A percentile compares a stretch with the other conserved stretches of the same genome.
Evolutionary conservation across 2,329 filamentous ascomycete species (phyloP).

Genomic region (Botrytis medusae): DNA sequence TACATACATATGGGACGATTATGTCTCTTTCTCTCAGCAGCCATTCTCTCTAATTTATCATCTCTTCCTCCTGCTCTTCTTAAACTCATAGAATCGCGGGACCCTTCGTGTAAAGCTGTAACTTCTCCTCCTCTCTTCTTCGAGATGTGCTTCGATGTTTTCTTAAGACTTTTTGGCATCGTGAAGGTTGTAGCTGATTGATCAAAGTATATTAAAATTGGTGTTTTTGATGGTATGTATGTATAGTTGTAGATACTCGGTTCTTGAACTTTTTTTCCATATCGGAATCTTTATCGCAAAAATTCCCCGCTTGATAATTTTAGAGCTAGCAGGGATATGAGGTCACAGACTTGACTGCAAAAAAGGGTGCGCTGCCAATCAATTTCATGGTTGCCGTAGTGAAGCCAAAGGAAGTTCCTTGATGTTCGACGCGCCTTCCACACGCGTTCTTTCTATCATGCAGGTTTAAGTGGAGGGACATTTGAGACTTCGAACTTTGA

Average conservation of each 20-base stretch:
- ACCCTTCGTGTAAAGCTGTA: conserved; percentile 80
- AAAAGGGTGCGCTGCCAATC: conserved; percentile 3
- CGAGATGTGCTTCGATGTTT: conserved; percentile 83
- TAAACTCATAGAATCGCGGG: conserved; percentile 78
- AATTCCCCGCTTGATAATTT: conserved; percentile 23
- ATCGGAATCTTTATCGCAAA: conserved; percentile 33
- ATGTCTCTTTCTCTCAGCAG: conserved; percentile 66
- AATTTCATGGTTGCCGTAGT: conserved; percentile 25
- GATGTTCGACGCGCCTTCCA: conserved; percentile 22
- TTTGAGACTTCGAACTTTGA: neutral
- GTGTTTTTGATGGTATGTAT: neutral
- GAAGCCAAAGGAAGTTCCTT: conserved; percentile 12
- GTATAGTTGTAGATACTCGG: neutral
- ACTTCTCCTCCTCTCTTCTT: conserved; percentile 80
- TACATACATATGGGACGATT: conserved; percentile 69
- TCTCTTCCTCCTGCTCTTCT: conserved; percentile 79
- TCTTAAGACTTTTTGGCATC: conserved; percentile 77
- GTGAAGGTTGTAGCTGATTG: neutral
- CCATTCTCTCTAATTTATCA: conserved; percentile 74
- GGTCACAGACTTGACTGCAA: neutral
- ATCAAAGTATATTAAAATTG: neutral
- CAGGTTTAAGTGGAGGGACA: conserved; percentile 1
- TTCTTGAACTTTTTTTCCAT: conserved; percentile 28
- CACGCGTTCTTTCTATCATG: conserved; percentile 20
- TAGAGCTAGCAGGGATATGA: conserved; percentile 3